Evolutionary conservation across 371 early-diverging fungal genomes (phyloP).

Genomic region (Mortierella sp.): DNA sequence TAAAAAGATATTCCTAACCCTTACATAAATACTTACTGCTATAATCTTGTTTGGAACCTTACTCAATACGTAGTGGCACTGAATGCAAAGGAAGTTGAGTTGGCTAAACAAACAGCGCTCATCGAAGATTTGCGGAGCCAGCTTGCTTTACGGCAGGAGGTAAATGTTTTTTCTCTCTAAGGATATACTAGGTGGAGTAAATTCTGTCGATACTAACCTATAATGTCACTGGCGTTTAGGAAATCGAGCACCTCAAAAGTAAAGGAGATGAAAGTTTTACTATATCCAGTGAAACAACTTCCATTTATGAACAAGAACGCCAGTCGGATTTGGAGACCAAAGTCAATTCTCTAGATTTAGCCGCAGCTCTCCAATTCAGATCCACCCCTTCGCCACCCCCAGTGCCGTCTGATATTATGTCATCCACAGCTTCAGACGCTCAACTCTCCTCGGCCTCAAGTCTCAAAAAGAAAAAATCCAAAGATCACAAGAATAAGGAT

Average conservation of each 20-base stretch:
- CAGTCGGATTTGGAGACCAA: conserved; percentile 16
- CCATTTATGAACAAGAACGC: conserved; percentile 4
- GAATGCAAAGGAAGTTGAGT: conserved; percentile 19
- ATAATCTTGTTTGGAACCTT: background rate
- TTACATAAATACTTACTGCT: too few species aligned
- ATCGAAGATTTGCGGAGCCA: conserved; percentile 24
- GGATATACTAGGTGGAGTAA: background rate
- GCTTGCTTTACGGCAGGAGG: conserved; percentile 11
- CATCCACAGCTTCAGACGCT: background rate
- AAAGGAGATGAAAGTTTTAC: background rate
- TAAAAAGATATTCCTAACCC: too few species aligned
- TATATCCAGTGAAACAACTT: conserved; percentile 6
- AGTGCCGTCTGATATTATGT: background rate
- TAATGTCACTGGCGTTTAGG: conserved; percentile 4
- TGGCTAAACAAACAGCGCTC: conserved; percentile 4
- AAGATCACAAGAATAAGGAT: conserved; percentile 22
- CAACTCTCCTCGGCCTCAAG: background rate
- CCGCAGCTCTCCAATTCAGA: background rate
- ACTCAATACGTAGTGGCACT: background rate
- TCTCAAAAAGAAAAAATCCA: conserved; percentile 12
- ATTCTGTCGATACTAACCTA: background rate
- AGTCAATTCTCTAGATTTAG: conserved; percentile 23
- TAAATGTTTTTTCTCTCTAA: background rate
- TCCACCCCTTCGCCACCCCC: conserved; percentile 23
- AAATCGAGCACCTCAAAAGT: conserved; percentile 10